Percentiles rank a stretch among this genome's conserved stretches.
Evolutionary conservation across 2,329 filamentous ascomycete genomes (phyloP).

Genomic region (Phaeosphaeriaceae sp.): DNA sequence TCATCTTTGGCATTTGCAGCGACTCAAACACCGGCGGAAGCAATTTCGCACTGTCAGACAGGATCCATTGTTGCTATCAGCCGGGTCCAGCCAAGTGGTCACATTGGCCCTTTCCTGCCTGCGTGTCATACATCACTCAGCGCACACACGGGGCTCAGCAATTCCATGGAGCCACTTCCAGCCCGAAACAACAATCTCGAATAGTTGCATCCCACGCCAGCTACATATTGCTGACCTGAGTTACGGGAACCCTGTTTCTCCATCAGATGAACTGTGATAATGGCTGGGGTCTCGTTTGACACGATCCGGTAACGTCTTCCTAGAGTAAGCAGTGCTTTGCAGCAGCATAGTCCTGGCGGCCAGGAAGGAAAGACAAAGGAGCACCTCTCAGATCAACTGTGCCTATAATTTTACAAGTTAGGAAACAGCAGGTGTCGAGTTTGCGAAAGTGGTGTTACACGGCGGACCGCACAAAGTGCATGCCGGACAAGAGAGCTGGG

Average conservation of each 20-base stretch:
- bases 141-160: not conserved
- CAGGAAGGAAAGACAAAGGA: not conserved
- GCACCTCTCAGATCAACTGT: not conserved
- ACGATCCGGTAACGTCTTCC: not conserved
- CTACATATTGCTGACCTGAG: not conserved
- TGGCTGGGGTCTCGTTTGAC: not conserved
- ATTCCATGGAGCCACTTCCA: not conserved
- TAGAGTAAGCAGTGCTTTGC: not conserved
- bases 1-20: not conserved
- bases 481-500: not conserved
- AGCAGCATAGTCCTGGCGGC: not conserved
- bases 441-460: not conserved
- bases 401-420: not conserved
- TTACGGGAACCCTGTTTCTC: not conserved
- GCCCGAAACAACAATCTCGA: not conserved
- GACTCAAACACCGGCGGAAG: not conserved
- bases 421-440: not conserved
- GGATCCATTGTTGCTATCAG: not conserved
- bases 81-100: not conserved
- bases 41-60: not conserved
- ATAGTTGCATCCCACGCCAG: not conserved
- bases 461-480: not conserved
- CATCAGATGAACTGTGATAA: not conserved
- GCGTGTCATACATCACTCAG: not conserved
- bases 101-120: not conserved